Conservation (phyloP, 148 eudicot genomes). For the Drosera capensis region DNA sequence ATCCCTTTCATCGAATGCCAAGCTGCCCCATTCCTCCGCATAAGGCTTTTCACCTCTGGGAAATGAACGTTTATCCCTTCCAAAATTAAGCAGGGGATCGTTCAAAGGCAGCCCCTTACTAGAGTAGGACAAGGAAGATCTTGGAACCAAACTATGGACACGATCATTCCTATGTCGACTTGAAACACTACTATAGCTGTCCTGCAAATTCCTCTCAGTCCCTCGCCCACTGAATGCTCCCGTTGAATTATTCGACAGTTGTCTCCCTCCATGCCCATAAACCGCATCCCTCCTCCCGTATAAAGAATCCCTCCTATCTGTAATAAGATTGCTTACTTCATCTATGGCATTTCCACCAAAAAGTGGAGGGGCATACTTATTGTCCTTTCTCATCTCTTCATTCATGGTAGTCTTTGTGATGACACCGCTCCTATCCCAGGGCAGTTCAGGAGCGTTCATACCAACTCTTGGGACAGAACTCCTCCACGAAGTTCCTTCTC, state of each 20-base stretch:
- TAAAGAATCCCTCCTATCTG: conserved; percentile 21
- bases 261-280: conserved; percentile 31
- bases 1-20: conserved; percentile 59
- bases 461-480: conserved; percentile 25
- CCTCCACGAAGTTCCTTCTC: conserved; percentile 43
- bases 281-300: conserved; percentile 41
- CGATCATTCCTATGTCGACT: conserved; percentile 26
- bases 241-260: conserved; percentile 23
- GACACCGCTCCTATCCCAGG: conserved; percentile 12
- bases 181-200: conserved; percentile 25
- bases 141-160: conserved; percentile 24
- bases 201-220: conserved; percentile 23
- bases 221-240: conserved; percentile 30
- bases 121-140: conserved; percentile 32
- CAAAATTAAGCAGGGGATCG: conserved; percentile 35
- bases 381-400: conserved; percentile 27
- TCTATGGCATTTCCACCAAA: conserved; percentile 27
- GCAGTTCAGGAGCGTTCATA: conserved; percentile 17
- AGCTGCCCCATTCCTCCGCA: conserved; percentile 28
- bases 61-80: conserved; percentile 40
- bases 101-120: conserved; percentile 26
- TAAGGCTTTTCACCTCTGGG: conserved; percentile 43
- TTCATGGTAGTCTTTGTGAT: conserved; percentile 20
- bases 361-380: conserved; percentile 27
- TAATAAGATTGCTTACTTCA: conserved; percentile 15